These are phyloP conservation scores for Fusarium sp. DNA, from an alignment of 2,329 filamentous ascomycete genomes.

Conservation along the genomic window DNA sequence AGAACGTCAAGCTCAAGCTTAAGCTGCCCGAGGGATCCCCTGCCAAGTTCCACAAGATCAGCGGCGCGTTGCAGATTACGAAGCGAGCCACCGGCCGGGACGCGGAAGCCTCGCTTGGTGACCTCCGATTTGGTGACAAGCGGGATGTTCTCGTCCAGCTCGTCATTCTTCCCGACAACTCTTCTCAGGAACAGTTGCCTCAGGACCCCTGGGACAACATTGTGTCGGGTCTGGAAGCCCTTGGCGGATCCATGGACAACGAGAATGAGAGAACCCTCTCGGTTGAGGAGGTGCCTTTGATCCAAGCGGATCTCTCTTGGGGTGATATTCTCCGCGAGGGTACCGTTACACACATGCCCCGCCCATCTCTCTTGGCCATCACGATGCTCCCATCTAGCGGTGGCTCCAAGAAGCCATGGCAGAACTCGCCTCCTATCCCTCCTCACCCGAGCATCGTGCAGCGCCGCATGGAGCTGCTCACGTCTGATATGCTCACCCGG, in stretches of 20 bases:
- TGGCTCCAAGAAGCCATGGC: conserved; percentile 74
- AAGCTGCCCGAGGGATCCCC: conserved; percentile 95
- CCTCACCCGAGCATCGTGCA: conserved; percentile 96
- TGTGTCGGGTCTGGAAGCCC: conserved; percentile 91
- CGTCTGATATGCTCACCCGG: conserved; percentile 96
- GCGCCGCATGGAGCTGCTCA: conserved; percentile 95
- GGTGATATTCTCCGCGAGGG: conserved; percentile 94
- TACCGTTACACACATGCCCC: conserved; percentile 83
- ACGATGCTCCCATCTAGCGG: conserved; percentile 85
- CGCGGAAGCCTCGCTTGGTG: conserved; percentile 91
- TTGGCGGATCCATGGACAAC: conserved; percentile 87
- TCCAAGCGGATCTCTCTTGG: conserved; percentile 94
- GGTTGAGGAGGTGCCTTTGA: conserved; percentile 93
- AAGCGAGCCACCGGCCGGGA: conserved; percentile 95
- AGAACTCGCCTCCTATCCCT: conserved; percentile 82
- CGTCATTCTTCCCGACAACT: conserved; percentile 88
- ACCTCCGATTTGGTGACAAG: conserved; percentile 96
- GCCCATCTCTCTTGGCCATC: conserved; percentile 92
- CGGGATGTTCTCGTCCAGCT: conserved; percentile 92
- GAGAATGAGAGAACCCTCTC: conserved; percentile 87
- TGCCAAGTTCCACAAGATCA: conserved; percentile 98
- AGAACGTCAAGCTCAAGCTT: conserved; percentile 96
- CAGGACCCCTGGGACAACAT: conserved; percentile 98
- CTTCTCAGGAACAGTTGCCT: conserved; percentile 84
- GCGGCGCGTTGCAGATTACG: conserved; percentile 93